Evolutionary conservation across 2,329 filamentous ascomycete species (phyloP).

Genomic region (Clonostachys rhizophaga): DNA sequence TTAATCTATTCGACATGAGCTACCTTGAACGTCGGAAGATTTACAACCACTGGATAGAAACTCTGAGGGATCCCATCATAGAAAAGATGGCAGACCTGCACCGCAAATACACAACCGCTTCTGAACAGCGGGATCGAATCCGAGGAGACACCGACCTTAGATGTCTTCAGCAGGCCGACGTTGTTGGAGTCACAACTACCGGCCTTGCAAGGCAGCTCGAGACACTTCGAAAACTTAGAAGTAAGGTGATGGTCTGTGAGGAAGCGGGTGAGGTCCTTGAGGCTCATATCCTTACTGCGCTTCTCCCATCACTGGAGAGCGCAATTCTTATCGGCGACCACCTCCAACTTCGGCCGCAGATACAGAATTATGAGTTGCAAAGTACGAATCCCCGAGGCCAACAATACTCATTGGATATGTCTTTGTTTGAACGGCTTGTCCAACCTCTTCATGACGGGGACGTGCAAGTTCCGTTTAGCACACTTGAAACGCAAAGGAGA

Average conservation of each 20-base stretch:
- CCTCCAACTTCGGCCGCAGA: constrained; percentile 53
- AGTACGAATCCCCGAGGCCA: constrained; percentile 40
- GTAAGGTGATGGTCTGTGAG: constrained; percentile 60
- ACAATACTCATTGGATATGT: constrained; percentile 51
- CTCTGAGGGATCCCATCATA: constrained; percentile 4
- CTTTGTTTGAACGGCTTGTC: constrained; percentile 54
- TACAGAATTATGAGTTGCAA: constrained; percentile 49
- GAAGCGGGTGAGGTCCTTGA: constrained; percentile 68
- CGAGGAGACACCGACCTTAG: constrained; percentile 23
- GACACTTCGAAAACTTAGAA: constrained; percentile 39
- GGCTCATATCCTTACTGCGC: constrained; percentile 52
- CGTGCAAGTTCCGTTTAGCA: constrained; percentile 17
- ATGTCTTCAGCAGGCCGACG: constrained; percentile 28
- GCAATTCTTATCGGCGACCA: constrained; percentile 61
- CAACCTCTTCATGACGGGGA: background rate
- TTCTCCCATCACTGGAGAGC: constrained; percentile 57
- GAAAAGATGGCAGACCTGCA: constrained; percentile 1
- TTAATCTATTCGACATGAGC: too few species aligned
- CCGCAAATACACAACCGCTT: background rate
- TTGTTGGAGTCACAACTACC: constrained; percentile 57
- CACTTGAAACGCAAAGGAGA: constrained; percentile 54
- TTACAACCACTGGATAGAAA: too few species aligned
- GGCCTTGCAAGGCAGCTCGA: constrained; percentile 48
- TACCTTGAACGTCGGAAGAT: too few species aligned
- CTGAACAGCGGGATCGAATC: constrained; percentile 4